Evolutionary conservation across 768 basidiomycete genomes (phyloP), one percentile per base, ranked within the genome.

Genomic region (Tricholoma bakamatsutake): DNA sequence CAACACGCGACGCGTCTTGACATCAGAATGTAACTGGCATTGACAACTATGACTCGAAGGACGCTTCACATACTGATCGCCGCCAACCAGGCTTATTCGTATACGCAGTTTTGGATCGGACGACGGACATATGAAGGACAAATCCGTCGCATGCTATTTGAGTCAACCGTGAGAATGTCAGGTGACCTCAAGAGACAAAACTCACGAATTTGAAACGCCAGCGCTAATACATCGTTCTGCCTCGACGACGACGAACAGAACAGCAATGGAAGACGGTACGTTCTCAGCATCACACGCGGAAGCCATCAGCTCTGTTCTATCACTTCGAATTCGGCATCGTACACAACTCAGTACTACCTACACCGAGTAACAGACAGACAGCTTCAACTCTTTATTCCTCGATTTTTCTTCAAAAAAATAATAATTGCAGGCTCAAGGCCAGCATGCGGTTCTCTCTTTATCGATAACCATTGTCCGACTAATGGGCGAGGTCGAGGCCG

Each of bases 181-280:
- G n/a, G n/a, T n/a, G n/a, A n/a, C n/a, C n/a, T n/a, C n/a, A n/a
- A n/a, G n/a, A n/a, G n/a, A n/a, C n/a, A n/a, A n/a, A n/a, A n/a
- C n/a, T n/a, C n/a, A n/a, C n/a, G n/a, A n/a, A n/a, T n/a, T n/a
- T n/a, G n/a, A n/a, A 24, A 24, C 21, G 3, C 21, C 21, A 24
- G 21, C 21, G 21, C 21, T 24, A 24, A n/a, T 24, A 24, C 21
- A 24, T 24, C 21, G 21, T 24, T 24, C 2, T 24, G 24, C 35
- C n/a, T n/a, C n/a, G 15, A 51, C 43, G 35, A 50, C 55, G 45
- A 40, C 57, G 28, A 21, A 39, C 61, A 50, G 34, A 56, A 52
- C 72, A 73, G 64, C 61, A 64, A 78, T 79, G 77, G 77, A 79
- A 76, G 76, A 88, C 84, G 86, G 86, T 88, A 88, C 86, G 86